phyloP scores from a whole-genome alignment of 1,284 basidiomycete genomes.

The Inonotus obliquus region DNA sequence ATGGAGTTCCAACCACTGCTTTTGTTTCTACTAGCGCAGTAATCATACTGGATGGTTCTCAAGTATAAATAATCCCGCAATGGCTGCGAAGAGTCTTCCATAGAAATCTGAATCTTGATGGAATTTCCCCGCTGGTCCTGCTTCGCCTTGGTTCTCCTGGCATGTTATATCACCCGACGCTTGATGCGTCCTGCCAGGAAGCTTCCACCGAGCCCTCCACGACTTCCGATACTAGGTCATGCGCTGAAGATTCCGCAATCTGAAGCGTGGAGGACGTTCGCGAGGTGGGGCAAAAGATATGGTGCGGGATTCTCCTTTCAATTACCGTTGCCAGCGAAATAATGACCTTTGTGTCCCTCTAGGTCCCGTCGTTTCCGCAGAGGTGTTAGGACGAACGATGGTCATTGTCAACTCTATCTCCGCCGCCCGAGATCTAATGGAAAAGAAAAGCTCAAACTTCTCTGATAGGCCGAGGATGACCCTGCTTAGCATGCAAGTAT shows the following conservation, averaged over 20 bases:
- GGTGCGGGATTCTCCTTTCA: slow-evolving; percentile 27
- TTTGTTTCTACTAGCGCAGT: too few relatives aligned
- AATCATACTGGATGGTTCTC: not conserved
- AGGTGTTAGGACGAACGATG: slow-evolving; percentile 30
- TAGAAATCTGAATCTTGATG: not conserved
- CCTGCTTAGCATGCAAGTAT: slow-evolving; percentile 27
- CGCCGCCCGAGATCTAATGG: slow-evolving; percentile 34
- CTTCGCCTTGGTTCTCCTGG: not conserved
- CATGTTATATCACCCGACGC: not conserved
- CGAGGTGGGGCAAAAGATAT: slow-evolving; percentile 29
- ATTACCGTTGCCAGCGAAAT: not conserved
- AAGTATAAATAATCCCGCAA: not conserved
- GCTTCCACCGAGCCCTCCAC: slow-evolving; percentile 30
- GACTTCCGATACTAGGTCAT: slow-evolving; percentile 31
- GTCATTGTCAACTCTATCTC: slow-evolving; percentile 33
- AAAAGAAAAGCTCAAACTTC: slow-evolving; percentile 35
- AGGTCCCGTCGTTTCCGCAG: slow-evolving; percentile 34
- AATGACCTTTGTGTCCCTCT: not conserved
- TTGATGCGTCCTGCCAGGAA: not conserved
- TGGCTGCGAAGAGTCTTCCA: not conserved
- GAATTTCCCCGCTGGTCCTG: not conserved
- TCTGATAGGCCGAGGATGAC: slow-evolving; percentile 32
- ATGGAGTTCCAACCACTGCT: too few relatives aligned
- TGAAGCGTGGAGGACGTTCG: slow-evolving; percentile 27
- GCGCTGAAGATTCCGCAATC: slow-evolving; percentile 26